phyloP scores from a whole-genome alignment of 257 asterid genomes.

The Ajuga chamaepitys region DNA sequence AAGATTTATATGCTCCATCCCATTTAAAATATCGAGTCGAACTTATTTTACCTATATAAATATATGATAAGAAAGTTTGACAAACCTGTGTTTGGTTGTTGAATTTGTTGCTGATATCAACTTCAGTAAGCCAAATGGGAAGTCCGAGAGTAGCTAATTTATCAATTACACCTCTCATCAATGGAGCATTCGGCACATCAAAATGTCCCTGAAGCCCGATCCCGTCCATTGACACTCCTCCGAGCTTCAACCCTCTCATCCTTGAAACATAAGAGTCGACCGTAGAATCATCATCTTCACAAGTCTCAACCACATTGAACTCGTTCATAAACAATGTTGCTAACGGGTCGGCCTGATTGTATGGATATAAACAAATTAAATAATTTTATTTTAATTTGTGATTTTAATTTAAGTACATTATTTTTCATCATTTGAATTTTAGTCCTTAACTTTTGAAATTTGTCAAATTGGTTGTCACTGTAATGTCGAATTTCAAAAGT shows the following conservation, averaged over 20 bases:
- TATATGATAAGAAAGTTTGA: neutral
- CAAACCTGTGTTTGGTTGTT: constrained; percentile 23
- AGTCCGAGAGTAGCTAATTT: constrained; percentile 33
- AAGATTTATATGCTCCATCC: no score
- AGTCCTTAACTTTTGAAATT: no score
- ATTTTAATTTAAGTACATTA: no score
- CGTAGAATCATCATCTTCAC: constrained; percentile 25
- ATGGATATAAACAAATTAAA: no score
- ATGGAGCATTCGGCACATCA: constrained; percentile 25
- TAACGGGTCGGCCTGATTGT: constrained; percentile 31
- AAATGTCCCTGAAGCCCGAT: constrained; percentile 42
- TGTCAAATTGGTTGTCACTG: no score
- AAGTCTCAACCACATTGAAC: constrained; percentile 48
- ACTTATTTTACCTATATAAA: no score
- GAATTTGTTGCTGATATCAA: constrained; percentile 28
- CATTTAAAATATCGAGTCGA: no score
- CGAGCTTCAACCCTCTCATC: constrained; percentile 28
- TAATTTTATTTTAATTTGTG: no score
- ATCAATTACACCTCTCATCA: constrained; percentile 31
- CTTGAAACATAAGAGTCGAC: constrained; percentile 38
- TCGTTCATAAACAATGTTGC: constrained; percentile 53
- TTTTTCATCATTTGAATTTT: no score
- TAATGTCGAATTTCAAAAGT: no score
- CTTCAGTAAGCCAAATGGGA: constrained; percentile 42
- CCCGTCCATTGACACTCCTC: constrained; percentile 36